Conservation (phyloP, 768 basidiomycete genomes). For the Hypsizygus marmoreus region DNA sequence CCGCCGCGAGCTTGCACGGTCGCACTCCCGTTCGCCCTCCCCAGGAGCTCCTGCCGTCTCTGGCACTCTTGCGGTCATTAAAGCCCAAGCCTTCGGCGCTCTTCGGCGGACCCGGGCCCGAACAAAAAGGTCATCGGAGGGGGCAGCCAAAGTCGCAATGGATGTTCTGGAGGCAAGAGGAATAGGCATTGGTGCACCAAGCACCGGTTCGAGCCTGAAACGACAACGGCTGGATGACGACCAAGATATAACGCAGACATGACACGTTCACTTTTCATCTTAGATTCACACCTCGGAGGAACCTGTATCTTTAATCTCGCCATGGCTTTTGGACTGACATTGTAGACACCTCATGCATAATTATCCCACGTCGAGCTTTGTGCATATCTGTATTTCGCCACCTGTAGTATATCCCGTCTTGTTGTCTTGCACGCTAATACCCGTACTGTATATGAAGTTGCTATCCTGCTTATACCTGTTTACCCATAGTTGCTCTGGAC, state of each 20-base stretch:
- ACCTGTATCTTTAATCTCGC: slow-evolving; percentile 24
- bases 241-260: slow-evolving; percentile 29
- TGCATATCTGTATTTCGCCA: slow-evolving; percentile 20
- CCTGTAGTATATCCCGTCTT: slow-evolving; percentile 20
- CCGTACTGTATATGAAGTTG: slow-evolving; percentile 19
- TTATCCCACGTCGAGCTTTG: slow-evolving; percentile 17
- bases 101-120: slow-evolving; percentile 77
- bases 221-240: slow-evolving; percentile 46
- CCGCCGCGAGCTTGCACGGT: slow-evolving; percentile 45
- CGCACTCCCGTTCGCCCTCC: slow-evolving; percentile 54
- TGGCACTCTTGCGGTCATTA: slow-evolving; percentile 86
- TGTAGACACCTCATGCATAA: slow-evolving; percentile 13
- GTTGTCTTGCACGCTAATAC: slow-evolving; percentile 20
- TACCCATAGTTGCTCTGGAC: not conserved
- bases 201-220: slow-evolving; percentile 15
- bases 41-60: slow-evolving; percentile 54
- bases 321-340: slow-evolving; percentile 13
- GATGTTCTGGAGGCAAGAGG: slow-evolving; percentile 84
- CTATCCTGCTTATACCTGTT: slow-evolving; percentile 4
- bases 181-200: slow-evolving; percentile 44
- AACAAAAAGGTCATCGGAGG: slow-evolving; percentile 72
- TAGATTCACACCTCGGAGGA: slow-evolving; percentile 20
- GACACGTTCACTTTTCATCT: slow-evolving; percentile 4
- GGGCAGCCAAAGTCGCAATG: slow-evolving; percentile 70
- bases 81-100: slow-evolving; percentile 87